Evolutionary conservation across 208 protist genomes (phyloP), one percentile per base, ranked within the genome.

Genomic region (Crithidia brevicula): DNA sequence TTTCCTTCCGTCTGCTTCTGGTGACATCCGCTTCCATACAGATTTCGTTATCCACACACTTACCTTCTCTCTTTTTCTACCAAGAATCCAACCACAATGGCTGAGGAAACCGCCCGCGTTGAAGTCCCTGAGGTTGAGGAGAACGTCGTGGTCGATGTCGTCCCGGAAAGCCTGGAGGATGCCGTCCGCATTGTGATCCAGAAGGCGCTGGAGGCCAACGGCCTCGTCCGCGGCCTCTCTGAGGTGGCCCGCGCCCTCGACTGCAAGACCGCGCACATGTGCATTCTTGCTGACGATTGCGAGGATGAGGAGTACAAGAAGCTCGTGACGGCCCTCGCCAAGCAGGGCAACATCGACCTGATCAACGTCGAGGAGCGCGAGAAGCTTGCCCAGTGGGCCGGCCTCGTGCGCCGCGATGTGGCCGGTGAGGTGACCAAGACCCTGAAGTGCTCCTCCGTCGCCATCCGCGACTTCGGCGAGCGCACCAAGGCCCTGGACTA

Each of bases 291-390:
- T 45, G 90, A 96, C 23, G 90, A 96, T 81, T 96, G 90, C 81
- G 92, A 97, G 63, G 90, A 97, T 68, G 89, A 90, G 81, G 86
- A 85, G 59, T 97, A 96, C 88, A 97, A 96, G 86, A 94, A 93
- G 61, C 90, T 97, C 43, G 82, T 97, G 61, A 89, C 76, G 10
- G 89, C 87, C 46, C 88, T 97, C 33, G 76, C 84, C 59, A 86
- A 82, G 59, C 90, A 94, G 76, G 79, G 88, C 52, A 79, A 89
- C 56, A 90, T 96, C 68, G 86, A 96, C 65, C 77, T 97, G 45
- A 92, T 97, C 79, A 88, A 87, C 67, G 87, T 97, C 27, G 85
- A 89, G 67, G 86, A 92, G 76, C 82, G 86, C 53, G 80, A 83
- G 82, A 94, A 90, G 72, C 89, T 96, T 46, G 88, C 85, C 54